Evolutionary conservation across 1,139 yeast genomes (phyloP), one percentile per base, ranked within the genome.

Genomic region (Meyerozyma carpophila): DNA sequence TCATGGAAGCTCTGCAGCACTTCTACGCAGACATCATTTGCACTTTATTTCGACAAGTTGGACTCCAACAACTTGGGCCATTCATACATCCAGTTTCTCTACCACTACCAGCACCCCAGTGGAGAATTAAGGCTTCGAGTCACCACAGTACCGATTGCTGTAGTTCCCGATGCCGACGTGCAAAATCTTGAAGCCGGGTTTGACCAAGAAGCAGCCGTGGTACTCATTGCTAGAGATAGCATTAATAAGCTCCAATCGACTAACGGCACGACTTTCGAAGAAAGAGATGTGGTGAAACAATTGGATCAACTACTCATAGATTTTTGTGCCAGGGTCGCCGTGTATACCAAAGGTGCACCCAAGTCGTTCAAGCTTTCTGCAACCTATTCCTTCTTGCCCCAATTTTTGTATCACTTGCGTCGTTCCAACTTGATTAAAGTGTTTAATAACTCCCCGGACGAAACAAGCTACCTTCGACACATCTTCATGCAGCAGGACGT

Each of bases 271-370:
- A 16, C n/a, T 8, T n/a, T 27, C 14, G 32, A 37, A 25, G 26
- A 9, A 34, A 4, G 26, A 10, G 37, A 34, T 6, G 37, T 34
- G 13, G 26, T 34, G n/a, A 34, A 34, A 34, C 37, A 34, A 20
- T 34, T 34, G 26, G 37, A 34, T 10, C 37, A 34, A 21, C 6
- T 18, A 8, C 37, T 34, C 7, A 85, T 93, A 51, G 85, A 90
- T 51, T 73, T 88, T 53, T 91, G 98, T 65, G 81, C 85, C 46
- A 80, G 90, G 54, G 91, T 87, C 65, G 96, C 96, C 29, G 94
- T 88, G 54, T 93, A 85, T 63, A 77, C 82, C 50, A 85, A 84
- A 57, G 94, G 89, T 48, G 84, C 77, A 47, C 76, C 91, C 37
- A 70, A 74, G 36, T 82, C 95, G 21, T 93, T 93, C 70, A 73